Evolutionary conservation across 2,329 filamentous ascomycete genomes (phyloP), one percentile per base, ranked within the genome.

Genomic region (Epichloe uncinata): DNA sequence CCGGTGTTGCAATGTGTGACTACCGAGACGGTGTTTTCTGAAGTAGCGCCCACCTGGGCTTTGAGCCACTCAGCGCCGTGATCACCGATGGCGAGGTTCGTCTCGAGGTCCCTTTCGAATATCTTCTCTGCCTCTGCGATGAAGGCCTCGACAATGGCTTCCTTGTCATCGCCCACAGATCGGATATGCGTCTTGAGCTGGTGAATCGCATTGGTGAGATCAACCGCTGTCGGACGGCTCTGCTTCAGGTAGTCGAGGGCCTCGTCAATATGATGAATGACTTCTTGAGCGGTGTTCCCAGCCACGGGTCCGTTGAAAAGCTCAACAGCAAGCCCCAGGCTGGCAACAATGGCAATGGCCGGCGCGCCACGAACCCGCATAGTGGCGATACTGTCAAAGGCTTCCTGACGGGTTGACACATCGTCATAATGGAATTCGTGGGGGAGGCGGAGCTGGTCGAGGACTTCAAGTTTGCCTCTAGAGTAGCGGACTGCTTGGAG

Each of bases 1-100:
- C 93, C 93, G 20, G 93, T 98, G 67, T 98, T 98, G 74, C 93
- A 98, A 68, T 98, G 94, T 11, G 93, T 98, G 57, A 98, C 70
- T 42, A 98, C 84, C n/a, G 87, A 87, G 45, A 95, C 58, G 50
- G 64, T 57, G 63, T 73, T 60, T 55, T 75, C 64, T 55, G 68
- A 45, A 40, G 73, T 63, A 63, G 74, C 66, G 57, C 67, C 64
- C 18, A 67, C 71, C 61, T 87, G 79, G 40, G 74, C 69, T 50
- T 80, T 68, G 35, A 98, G 82, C 87, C 93, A 98, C 55, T 82
- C 75, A 0, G 89, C 87, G 38, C 93, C 93, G 63, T 85, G 73
- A 52, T 81, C 75, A 46, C 93, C 93, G 63, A 98, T 97, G 26
- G 78, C 77, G 55, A 86, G 75, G 66, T 98, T 98, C 57, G 93